These are phyloP conservation scores for Rubus idaeus DNA, from an alignment of 306 rosid genomes.

Conservation along the genomic window DNA sequence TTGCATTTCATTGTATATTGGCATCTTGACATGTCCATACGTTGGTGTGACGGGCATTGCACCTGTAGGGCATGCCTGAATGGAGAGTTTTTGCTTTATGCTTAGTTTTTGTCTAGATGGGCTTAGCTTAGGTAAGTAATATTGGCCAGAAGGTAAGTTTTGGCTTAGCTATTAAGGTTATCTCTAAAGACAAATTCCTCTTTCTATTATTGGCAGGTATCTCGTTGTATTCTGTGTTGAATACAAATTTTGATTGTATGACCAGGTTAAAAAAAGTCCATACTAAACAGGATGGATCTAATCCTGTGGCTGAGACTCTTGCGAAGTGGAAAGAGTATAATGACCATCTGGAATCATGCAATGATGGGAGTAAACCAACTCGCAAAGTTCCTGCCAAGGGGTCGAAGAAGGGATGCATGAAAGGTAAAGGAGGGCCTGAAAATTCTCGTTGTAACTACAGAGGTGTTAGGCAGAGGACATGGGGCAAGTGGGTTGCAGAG, in stretches of 20 bases:
- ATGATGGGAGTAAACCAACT: conserved; percentile 39
- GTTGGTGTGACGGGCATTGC: not conserved
- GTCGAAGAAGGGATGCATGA: conserved; percentile 90
- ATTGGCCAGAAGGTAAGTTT: conserved; percentile 11
- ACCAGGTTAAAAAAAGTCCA: conserved; percentile 43
- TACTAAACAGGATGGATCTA: conserved; percentile 57
- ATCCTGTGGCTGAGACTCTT: conserved; percentile 59
- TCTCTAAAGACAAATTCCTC: not conserved
- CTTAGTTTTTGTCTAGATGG: not conserved
- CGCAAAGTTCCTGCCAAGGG: conserved; percentile 83
- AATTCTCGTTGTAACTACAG: conserved; percentile 80
- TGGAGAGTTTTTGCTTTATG: not conserved
- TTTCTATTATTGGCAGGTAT: conserved; percentile 35
- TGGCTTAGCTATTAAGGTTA: not conserved
- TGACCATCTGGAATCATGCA: conserved; percentile 52
- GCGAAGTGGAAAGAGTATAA: conserved; percentile 70
- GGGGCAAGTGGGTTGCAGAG: conserved; percentile 97
- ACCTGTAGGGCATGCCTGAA: not conserved
- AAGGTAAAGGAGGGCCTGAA: conserved; percentile 94
- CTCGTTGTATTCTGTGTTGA: conserved; percentile 20
- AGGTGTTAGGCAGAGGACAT: conserved; percentile 92
- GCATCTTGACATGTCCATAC: not conserved
- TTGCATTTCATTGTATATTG: not conserved
- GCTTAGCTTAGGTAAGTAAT: not conserved
- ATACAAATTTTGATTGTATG: conserved; percentile 41